Base-by-base conservation (phyloP, 352 stramenopile genomes). In the Aphanomyces astaci region DNA sequence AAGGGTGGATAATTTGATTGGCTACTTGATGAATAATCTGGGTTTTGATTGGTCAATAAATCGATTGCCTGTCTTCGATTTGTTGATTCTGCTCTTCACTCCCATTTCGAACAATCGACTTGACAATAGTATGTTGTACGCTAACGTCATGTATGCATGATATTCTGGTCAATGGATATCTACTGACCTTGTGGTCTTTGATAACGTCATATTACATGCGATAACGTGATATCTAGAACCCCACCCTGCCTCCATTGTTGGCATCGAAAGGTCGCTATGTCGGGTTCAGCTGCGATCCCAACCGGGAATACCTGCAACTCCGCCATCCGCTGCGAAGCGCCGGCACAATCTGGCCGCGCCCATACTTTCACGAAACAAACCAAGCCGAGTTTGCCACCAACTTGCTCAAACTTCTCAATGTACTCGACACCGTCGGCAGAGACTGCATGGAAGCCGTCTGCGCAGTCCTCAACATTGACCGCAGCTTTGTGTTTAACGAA, bases 401-500 rank as follows among this genome's bases (percentile, higher is more conserved):
- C 31, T 73, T 94, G 78, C 56, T 92, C 32, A 62, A 39, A 19
- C 68, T 92, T 3, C 7, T 92, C 28, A 67, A 86, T 19, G 32
- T 90, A 19, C 75, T 94, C 11, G 84, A 94, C 55, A 66, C 75
- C 64, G 71, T 94, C 43, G 79, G 77, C 9, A 81, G 83, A 30
- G 78, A 89, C 64, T 94, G 86, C 59, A 89, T 94, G 83, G 76
- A 77, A 17, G 81, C 84, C 19, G 75, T 92, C 22, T 94, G 84
- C 51, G 78, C 90, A 5, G 43, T 86, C 19, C 71, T 90, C 2
- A 88, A 87, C 43, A 72, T 94, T 9, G 81, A 92, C 55, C 64
- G 78, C 7, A 24, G 67, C 7, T 94, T 80, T 80, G 24, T 94
- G 19, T 73, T 92, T 28, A 63, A 84, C 4, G 78, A 91, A 43